Percentiles rank a stretch among this genome's conserved stretches.
phyloP scores from a whole-genome alignment of 2,329 filamentous ascomycete genomes.

The Hymenoscyphus fructigenus region DNA sequence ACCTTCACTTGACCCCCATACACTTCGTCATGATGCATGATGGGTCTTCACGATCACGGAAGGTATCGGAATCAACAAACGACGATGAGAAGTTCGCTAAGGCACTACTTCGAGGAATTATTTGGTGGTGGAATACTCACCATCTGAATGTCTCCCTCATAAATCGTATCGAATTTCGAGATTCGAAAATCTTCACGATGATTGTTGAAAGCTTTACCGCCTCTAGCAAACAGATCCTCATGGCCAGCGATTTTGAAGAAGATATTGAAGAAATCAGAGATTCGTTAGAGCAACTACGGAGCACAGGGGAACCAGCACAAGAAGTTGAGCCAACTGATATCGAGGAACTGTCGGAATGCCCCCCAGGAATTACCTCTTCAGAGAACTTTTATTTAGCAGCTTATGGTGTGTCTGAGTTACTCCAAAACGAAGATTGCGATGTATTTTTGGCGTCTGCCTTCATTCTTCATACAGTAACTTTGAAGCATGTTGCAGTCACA shows the following conservation, averaged over 20 bases:
- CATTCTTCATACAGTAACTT: conserved; percentile 43
- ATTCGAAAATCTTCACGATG: conserved; percentile 50
- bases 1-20: conserved; percentile 52
- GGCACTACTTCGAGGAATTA: conserved; percentile 43
- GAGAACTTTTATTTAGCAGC: conserved; percentile 36
- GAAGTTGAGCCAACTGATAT: conserved; percentile 12
- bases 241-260: conserved; percentile 18
- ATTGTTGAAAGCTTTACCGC: conserved; percentile 42
- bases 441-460: conserved; percentile 40
- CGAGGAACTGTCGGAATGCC: conserved; percentile 20
- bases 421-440: conserved; percentile 32
- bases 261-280: conserved; percentile 19
- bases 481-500: conserved; percentile 43
- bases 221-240: conserved; percentile 20
- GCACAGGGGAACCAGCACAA: background rate
- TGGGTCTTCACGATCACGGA: conserved; percentile 40
- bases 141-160: conserved; percentile 63
- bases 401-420: conserved; percentile 35
- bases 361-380: conserved; percentile 33
- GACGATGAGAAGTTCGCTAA: conserved; percentile 25
- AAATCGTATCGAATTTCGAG: conserved; percentile 61
- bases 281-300: conserved; percentile 13
- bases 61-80: background rate
- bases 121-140: conserved; percentile 53
- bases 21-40: conserved; percentile 72